A percentile compares a stretch with the other conserved stretches of the same genome.
These are phyloP conservation scores for Lumnitzera littorea DNA, from an alignment of 345 rosid genomes.

Conservation along the genomic window DNA sequence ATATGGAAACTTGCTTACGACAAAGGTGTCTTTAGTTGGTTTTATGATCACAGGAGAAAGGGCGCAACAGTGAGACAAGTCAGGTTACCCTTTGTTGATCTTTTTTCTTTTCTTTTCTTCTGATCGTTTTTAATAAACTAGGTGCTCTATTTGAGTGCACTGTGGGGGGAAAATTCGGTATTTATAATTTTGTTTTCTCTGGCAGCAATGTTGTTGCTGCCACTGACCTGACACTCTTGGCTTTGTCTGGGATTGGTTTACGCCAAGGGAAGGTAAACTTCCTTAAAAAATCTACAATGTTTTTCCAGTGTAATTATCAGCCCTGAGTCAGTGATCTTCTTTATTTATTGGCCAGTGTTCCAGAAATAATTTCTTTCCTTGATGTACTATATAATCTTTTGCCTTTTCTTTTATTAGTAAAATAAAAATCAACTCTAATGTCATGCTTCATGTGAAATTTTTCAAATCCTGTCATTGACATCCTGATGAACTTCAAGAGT, in stretches of 20 bases:
- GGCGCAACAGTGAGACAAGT: conserved; percentile 95
- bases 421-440: too few species aligned
- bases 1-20: conserved; percentile 96
- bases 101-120: neutral
- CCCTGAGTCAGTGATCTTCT: too few species aligned
- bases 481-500: too few species aligned
- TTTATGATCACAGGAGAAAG: conserved; percentile 69
- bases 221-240: conserved; percentile 81
- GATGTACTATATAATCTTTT: too few species aligned
- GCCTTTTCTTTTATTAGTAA: too few species aligned
- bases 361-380: too few species aligned
- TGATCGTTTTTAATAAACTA: neutral
- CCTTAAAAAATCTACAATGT: neutral
- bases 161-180: neutral
- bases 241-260: conserved; percentile 86
- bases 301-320: too few species aligned
- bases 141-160: neutral
- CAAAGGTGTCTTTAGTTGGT: conserved; percentile 84
- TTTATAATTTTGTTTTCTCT: neutral
- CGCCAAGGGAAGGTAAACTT: conserved; percentile 54
- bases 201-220: conserved; percentile 96
- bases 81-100: conserved; percentile 41
- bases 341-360: too few species aligned
- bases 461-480: too few species aligned
- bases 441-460: too few species aligned